These are phyloP conservation scores for Agastache rugosa DNA, from an alignment of 257 asterid species.

Conservation along the genomic window DNA sequence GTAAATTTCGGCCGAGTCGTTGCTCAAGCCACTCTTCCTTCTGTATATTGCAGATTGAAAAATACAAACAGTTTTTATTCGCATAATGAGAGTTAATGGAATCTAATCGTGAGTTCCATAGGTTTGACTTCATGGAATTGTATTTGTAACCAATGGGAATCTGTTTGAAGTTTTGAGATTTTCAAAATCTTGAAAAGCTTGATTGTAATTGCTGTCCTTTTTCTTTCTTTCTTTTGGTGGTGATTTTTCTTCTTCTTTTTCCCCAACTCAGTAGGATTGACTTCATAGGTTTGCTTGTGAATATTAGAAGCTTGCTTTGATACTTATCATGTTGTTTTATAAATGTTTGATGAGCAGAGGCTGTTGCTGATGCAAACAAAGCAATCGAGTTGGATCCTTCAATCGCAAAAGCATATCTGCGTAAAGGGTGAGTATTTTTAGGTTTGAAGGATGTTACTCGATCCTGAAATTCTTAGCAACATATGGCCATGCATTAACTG, in stretches of 20 bases:
- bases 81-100: neutral
- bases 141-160: neutral
- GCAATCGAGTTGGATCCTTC: constrained; percentile 80
- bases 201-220: neutral
- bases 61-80: too few relatives aligned
- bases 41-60: neutral
- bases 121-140: neutral
- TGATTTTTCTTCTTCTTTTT: neutral
- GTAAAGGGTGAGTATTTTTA: constrained; percentile 79
- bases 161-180: neutral
- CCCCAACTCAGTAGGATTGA: neutral
- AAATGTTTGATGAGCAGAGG: constrained; percentile 56
- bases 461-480: neutral
- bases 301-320: constrained; percentile 21
- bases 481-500: neutral
- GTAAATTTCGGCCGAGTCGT: neutral
- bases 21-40: constrained; percentile 2
- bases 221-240: neutral
- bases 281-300: neutral
- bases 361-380: constrained; percentile 89
- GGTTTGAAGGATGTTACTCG: constrained; percentile 14
- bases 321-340: neutral
- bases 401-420: constrained; percentile 79
- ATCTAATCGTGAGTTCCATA: neutral
- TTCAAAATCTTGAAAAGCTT: neutral